These are phyloP conservation scores for Boehmeria nivea DNA, from an alignment of 306 rosid genomes.

Conservation along the genomic window DNA sequence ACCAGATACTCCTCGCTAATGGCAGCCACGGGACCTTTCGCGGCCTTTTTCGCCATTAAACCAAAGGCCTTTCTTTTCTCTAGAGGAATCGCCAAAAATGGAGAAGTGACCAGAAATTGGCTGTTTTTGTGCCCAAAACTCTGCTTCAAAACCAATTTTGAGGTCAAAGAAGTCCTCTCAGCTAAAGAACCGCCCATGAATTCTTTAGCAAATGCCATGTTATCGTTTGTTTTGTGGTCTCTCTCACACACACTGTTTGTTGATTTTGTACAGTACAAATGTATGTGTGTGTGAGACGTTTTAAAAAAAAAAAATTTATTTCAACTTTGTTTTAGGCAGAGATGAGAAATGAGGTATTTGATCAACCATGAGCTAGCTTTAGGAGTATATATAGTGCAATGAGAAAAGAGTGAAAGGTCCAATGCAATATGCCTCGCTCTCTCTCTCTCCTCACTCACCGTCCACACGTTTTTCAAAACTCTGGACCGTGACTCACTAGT, in stretches of 20 bases:
- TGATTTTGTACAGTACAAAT: neutral
- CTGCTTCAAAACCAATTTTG: conserved; percentile 18
- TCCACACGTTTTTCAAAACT: conserved; percentile 55
- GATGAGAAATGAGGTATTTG: conserved; percentile 15
- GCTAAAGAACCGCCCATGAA: conserved; percentile 39
- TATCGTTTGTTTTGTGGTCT: neutral
- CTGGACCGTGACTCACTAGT: conserved; percentile 29
- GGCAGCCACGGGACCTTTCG: conserved; percentile 64
- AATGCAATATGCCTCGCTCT: conserved; percentile 11
- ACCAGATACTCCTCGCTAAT: conserved; percentile 64
- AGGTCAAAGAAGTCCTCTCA: conserved; percentile 42
- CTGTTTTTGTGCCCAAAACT: conserved; percentile 17
- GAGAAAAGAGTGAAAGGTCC: too few species aligned
- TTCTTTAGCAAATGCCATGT: conserved; percentile 61
- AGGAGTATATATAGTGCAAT: conserved; percentile 4
- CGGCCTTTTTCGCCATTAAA: conserved; percentile 33
- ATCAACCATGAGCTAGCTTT: conserved; percentile 1
- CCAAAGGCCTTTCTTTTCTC: conserved; percentile 27
- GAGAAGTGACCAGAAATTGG: conserved; percentile 3
- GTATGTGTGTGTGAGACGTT: neutral
- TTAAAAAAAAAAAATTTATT: too few species aligned
- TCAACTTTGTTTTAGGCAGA: neutral
- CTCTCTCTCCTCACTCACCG: conserved; percentile 22
- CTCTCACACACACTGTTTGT: neutral
- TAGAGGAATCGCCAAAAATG: conserved; percentile 22